phyloP scores from a whole-genome alignment of 2,329 filamentous ascomycete genomes.

The Daldinia sp. region DNA sequence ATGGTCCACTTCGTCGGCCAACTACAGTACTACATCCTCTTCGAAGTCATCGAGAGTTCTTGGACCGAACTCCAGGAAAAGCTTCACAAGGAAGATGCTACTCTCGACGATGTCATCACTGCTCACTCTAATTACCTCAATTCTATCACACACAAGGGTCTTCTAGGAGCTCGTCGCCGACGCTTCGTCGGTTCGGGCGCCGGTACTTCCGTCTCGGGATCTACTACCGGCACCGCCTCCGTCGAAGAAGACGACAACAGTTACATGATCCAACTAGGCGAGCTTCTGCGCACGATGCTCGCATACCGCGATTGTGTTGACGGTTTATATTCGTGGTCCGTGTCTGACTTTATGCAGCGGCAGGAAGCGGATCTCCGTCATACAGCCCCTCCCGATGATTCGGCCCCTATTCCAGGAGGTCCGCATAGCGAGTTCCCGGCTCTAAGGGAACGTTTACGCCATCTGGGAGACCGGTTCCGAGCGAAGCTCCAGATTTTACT shows the following conservation, averaged over 20 bases:
- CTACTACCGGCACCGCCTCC: slow-evolving; percentile 49
- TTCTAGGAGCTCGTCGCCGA: slow-evolving; percentile 75
- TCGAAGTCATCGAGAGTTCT: slow-evolving; percentile 96
- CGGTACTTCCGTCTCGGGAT: slow-evolving; percentile 48
- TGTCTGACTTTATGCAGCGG: slow-evolving; percentile 91
- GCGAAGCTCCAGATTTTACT: slow-evolving; percentile 80
- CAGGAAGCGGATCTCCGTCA: slow-evolving; percentile 84
- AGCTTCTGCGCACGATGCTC: slow-evolving; percentile 93
- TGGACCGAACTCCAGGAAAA: slow-evolving; percentile 90
- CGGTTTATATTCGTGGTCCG: slow-evolving; percentile 91
- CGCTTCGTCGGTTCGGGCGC: slow-evolving; percentile 49
- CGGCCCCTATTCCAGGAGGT: slow-evolving; percentile 57
- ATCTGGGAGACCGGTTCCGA: slow-evolving; percentile 79
- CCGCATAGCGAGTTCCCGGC: slow-evolving; percentile 74
- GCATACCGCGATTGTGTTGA: slow-evolving; percentile 93
- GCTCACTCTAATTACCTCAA: slow-evolving; percentile 92
- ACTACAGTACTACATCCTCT: slow-evolving; percentile 97
- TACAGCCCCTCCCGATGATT: slow-evolving; percentile 57
- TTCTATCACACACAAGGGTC: slow-evolving; percentile 93
- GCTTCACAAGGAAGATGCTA: slow-evolving; percentile 84
- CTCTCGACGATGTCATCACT: slow-evolving; percentile 91
- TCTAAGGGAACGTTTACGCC: slow-evolving; percentile 75
- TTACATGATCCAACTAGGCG: slow-evolving; percentile 90
- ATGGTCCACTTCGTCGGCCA: slow-evolving; percentile 99
- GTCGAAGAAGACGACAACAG: slow-evolving; percentile 72